Evolutionary conservation across 1,284 basidiomycete species (phyloP).

Genomic region (Puccinia hordei): DNA sequence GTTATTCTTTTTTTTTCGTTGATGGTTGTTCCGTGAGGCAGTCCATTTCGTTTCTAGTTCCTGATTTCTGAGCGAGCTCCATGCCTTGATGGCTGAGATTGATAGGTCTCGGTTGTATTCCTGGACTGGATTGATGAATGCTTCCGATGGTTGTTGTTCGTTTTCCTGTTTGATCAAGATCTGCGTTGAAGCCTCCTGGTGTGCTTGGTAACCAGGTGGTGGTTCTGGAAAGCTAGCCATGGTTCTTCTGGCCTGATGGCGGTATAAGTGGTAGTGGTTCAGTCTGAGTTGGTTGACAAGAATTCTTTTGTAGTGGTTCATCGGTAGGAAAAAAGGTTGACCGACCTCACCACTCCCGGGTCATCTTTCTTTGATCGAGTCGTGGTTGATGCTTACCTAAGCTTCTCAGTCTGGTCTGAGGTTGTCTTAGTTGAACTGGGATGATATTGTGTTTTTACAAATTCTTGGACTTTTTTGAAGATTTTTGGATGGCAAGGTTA

Average conservation of each 20-base stretch:
- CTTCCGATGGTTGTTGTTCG: conserved; percentile 68
- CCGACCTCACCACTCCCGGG: neutral
- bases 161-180: conserved; percentile 67
- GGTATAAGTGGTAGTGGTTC: neutral
- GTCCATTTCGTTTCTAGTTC: conserved; percentile 68
- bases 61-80: conserved; percentile 74
- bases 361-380: no score
- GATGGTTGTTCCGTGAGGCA: conserved; percentile 57
- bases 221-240: neutral
- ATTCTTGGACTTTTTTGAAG: no score
- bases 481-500: no score
- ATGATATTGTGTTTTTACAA: no score
- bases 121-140: conserved; percentile 96
- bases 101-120: conserved; percentile 97
- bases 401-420: neutral
- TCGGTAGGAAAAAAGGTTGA: neutral
- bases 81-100: conserved; percentile 81
- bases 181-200: conserved; percentile 73
- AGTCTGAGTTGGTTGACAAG: neutral
- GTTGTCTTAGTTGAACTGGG: no score
- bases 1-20: conserved; percentile 57
- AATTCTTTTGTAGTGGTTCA: neutral
- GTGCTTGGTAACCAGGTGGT: conserved; percentile 13
- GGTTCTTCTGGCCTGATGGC: neutral
- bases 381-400: conserved; percentile 20